A percentile compares a stretch with the other conserved stretches of the same genome.
Conservation (phyloP, 495 filamentous ascomycete species). For the Aspergillus coremiiformis region DNA sequence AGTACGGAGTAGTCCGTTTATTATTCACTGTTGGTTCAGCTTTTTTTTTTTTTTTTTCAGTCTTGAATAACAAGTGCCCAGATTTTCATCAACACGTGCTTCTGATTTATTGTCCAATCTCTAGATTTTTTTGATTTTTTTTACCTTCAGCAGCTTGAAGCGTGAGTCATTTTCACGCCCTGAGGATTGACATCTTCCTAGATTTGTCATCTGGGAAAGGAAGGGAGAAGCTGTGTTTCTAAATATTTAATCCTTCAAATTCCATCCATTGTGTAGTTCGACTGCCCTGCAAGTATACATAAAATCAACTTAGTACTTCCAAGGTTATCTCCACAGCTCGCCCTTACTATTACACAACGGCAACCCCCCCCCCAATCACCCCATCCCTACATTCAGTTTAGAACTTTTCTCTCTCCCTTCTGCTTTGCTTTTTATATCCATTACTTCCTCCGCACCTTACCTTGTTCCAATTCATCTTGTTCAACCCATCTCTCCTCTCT, state of each 20-base stretch:
- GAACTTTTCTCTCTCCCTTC: not conserved
- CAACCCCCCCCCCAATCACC: conserved; percentile 8
- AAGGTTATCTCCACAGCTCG: not conserved
- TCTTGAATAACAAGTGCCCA: no score
- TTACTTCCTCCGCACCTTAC: no score
- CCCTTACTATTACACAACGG: conserved; percentile 5
- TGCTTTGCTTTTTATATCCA: not conserved
- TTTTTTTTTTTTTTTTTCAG: not conserved
- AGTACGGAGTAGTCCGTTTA: not conserved
- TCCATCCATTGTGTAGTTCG: not conserved
- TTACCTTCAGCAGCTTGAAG: not conserved
- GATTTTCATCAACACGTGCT: not conserved
- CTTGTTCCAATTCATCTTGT: not conserved
- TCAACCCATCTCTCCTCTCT: not conserved
- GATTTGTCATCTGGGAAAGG: not conserved
- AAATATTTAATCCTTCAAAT: not conserved
- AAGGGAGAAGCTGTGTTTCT: not conserved
- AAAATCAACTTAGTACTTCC: no score
- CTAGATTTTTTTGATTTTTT: not conserved
- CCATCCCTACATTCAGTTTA: conserved; percentile 8
- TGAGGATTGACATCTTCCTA: not conserved
- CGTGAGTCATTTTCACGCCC: not conserved
- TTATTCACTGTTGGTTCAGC: not conserved
- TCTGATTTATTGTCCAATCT: not conserved
- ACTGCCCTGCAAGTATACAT: not conserved